Evolutionary conservation across 371 early-diverging fungal species (phyloP).

Genomic region (Rhizopus sp.): DNA sequence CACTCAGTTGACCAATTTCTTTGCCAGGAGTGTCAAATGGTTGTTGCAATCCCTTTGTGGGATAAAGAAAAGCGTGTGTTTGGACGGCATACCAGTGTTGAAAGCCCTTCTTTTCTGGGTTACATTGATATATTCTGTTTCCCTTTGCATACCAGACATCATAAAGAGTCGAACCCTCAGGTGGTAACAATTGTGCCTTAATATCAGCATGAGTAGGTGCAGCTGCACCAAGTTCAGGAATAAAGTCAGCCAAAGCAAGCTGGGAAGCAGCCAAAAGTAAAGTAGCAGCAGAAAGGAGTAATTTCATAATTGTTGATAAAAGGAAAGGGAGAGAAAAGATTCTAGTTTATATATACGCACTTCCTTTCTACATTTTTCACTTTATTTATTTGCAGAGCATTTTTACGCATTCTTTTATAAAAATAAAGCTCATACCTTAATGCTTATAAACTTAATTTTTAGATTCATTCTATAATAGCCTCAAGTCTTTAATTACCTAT

Average conservation of each 20-base stretch:
- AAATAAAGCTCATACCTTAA: no score
- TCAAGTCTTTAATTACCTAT: no score
- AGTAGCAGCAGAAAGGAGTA: conserved; percentile 7
- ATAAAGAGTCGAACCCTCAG: conserved; percentile 27
- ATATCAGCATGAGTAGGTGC: conserved; percentile 32
- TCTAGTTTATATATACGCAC: not conserved
- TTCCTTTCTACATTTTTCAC: not conserved
- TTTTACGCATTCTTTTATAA: no score
- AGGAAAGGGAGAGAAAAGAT: not conserved
- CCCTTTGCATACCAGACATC: conserved; percentile 45
- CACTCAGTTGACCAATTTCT: conserved; percentile 37
- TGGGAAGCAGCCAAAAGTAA: conserved; percentile 4
- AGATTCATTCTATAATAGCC: no score
- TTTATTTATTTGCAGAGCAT: no score
- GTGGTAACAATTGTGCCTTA: conserved; percentile 37
- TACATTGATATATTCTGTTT: conserved; percentile 45
- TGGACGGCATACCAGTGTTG: conserved; percentile 49
- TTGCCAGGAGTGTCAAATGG: conserved; percentile 36
- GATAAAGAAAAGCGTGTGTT: conserved; percentile 41
- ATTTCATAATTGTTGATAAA: conserved; percentile 10
- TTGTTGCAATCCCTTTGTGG: conserved; percentile 25
- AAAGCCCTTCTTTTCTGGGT: conserved; percentile 40
- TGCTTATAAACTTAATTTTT: no score
- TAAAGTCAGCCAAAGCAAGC: conserved; percentile 19
- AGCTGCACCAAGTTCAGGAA: conserved; percentile 22